A percentile compares a stretch with the other conserved stretches of the same genome.
phyloP scores from a whole-genome alignment of 345 rosid genomes.

The Brassica nigra region DNA sequence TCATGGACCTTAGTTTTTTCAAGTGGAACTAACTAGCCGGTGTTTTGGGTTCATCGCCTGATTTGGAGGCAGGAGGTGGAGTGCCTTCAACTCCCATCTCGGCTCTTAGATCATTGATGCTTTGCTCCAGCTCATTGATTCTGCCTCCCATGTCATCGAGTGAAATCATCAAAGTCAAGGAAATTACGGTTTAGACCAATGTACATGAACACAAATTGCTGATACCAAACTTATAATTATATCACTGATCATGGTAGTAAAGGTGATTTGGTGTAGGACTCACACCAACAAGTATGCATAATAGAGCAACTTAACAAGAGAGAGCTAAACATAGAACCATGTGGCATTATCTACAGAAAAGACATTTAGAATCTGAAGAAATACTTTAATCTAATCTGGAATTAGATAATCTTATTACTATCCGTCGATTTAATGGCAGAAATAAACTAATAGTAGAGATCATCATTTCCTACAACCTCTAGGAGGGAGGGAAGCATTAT shows the following conservation, averaged over 20 bases:
- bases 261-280: not conserved
- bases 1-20: constrained; percentile 9
- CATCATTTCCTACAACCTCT: not conserved
- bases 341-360: not conserved
- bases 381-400: not conserved
- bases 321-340: not conserved
- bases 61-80: constrained; percentile 61
- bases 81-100: constrained; percentile 86
- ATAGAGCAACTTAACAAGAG: not conserved
- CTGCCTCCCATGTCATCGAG: constrained; percentile 90
- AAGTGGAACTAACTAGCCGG: constrained; percentile 48
- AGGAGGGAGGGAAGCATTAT: not conserved
- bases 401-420: not conserved
- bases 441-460: not conserved
- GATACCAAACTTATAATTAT: not conserved
- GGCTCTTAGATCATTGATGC: constrained; percentile 69
- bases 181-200: constrained; percentile 25
- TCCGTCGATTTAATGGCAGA: not conserved
- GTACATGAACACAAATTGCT: not conserved
- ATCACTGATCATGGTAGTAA: not conserved
- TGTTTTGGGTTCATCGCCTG: constrained; percentile 58
- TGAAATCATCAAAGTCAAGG: constrained; percentile 58
- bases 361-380: not conserved
- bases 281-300: not conserved
- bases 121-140: constrained; percentile 83